phyloP scores from a whole-genome alignment of 2,329 filamentous ascomycete species.

The Cyphellophora attinorum region DNA sequence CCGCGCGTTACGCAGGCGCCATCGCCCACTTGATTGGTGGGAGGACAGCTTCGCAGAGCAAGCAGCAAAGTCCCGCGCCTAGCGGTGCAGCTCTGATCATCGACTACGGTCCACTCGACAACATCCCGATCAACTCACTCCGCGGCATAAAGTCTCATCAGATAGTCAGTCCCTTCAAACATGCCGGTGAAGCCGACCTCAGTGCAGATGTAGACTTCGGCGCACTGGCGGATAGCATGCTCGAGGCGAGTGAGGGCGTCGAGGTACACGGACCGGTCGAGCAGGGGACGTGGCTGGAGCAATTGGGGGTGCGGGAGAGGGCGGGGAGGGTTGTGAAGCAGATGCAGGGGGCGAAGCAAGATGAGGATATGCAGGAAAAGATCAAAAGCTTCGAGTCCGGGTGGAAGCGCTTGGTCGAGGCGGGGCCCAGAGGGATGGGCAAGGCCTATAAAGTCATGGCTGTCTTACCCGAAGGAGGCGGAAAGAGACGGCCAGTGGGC shows the following conservation, averaged over 20 bases:
- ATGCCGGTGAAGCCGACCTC: conserved; percentile 76
- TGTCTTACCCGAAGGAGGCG: conserved; percentile 71
- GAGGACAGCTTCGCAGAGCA: conserved; percentile 15
- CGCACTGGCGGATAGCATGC: conserved; percentile 72
- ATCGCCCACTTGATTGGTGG: conserved; percentile 73
- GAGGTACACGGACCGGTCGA: conserved; percentile 89
- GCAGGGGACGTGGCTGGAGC: conserved; percentile 68
- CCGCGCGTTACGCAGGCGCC: conserved; percentile 66
- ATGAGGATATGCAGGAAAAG: conserved; percentile 44
- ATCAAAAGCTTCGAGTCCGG: conserved; percentile 58
- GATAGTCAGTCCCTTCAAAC: conserved; percentile 66
- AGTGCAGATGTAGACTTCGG: conserved; percentile 91
- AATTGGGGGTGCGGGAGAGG: conserved; percentile 75
- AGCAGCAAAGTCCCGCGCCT: conserved; percentile 47
- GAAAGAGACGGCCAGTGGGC: conserved; percentile 69
- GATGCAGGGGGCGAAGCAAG: conserved; percentile 26
- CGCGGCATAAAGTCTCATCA: conserved; percentile 76
- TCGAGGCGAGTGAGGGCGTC: conserved; percentile 64
- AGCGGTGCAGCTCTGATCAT: conserved; percentile 88
- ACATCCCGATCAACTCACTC: conserved; percentile 78
- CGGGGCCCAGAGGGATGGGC: conserved; percentile 78
- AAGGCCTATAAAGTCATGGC: conserved; percentile 89
- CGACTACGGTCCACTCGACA: conserved; percentile 77
- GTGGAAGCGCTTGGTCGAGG: conserved; percentile 77
- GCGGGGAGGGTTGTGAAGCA: conserved; percentile 56